Evolutionary conservation across 2,329 filamentous ascomycete species (phyloP).

Genomic region (Trichoderma hamatum): DNA sequence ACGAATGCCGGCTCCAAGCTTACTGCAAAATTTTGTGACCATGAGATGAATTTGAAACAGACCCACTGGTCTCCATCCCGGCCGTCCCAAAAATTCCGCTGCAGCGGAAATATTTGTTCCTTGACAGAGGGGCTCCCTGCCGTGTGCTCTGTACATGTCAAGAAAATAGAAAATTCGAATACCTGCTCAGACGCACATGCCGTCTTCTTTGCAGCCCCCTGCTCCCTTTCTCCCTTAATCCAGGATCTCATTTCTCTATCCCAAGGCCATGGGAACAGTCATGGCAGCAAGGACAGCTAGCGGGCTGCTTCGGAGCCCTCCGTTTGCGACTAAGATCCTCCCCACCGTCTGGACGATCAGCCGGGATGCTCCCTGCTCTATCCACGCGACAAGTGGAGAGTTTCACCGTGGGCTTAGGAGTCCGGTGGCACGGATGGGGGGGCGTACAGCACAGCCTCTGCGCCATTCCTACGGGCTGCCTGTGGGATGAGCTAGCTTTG

Average conservation of each 20-base stretch:
- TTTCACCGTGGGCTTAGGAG: neutral
- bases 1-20: neutral
- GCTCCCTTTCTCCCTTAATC: neutral
- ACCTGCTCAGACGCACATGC: no score
- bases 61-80: neutral
- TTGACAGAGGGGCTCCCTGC: neutral
- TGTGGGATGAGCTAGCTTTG: conserved; percentile 2
- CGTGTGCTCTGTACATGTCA: neutral
- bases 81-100: neutral
- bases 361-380: conserved; percentile 26
- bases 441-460: neutral
- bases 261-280: neutral
- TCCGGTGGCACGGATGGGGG: conserved; percentile 9
- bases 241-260: neutral
- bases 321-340: conserved; percentile 24
- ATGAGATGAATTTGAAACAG: neutral
- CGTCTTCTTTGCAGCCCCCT: neutral
- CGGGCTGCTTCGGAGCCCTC: conserved; percentile 18
- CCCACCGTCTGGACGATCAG: conserved; percentile 24
- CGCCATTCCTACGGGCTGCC: neutral
- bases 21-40: neutral
- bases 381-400: conserved; percentile 29
- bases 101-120: neutral
- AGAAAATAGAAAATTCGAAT: neutral
- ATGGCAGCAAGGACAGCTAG: conserved; percentile 6